phyloP scores from a whole-genome alignment of 192 early-diverging fungal genomes.

The Glomus cerebriforme region DNA sequence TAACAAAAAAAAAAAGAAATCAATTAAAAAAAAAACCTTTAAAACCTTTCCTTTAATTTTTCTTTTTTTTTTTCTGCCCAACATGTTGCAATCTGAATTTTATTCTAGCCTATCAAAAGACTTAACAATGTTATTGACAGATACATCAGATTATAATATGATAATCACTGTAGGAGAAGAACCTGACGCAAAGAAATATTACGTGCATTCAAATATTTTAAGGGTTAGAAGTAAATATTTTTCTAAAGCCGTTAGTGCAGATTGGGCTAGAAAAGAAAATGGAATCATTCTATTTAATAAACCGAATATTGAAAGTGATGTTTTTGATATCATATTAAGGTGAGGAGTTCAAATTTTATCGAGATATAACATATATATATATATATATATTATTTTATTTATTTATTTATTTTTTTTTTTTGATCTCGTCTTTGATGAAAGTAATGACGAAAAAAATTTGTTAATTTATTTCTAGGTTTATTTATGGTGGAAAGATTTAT shows the following conservation, averaged over 20 bases:
- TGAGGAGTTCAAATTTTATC: too few species aligned
- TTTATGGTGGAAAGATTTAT: constrained; percentile 9
- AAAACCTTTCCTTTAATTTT: neutral
- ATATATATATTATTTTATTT: neutral
- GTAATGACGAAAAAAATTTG: neutral
- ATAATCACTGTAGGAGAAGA: constrained; percentile 7
- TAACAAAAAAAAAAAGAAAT: too few species aligned
- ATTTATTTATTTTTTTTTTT: neutral
- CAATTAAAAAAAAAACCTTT: too few species aligned
- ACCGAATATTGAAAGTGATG: constrained; percentile 14
- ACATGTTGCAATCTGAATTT: neutral
- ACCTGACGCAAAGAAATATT: neutral
- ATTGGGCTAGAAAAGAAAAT: constrained; percentile 11
- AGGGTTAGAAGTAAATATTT: constrained; percentile 10
- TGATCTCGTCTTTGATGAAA: neutral
- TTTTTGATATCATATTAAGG: constrained; percentile 25
- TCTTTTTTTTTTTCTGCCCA: neutral
- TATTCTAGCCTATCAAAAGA: neutral
- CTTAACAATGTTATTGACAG: neutral
- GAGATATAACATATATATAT: too few species aligned
- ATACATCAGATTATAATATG: constrained; percentile 16
- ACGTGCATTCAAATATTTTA: constrained; percentile 14
- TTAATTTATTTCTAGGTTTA: neutral
- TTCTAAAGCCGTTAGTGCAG: neutral
- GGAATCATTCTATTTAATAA: constrained; percentile 5